Evolutionary conservation across 257 asterid genomes (phyloP).

Genomic region (Solanum habrochaites): DNA sequence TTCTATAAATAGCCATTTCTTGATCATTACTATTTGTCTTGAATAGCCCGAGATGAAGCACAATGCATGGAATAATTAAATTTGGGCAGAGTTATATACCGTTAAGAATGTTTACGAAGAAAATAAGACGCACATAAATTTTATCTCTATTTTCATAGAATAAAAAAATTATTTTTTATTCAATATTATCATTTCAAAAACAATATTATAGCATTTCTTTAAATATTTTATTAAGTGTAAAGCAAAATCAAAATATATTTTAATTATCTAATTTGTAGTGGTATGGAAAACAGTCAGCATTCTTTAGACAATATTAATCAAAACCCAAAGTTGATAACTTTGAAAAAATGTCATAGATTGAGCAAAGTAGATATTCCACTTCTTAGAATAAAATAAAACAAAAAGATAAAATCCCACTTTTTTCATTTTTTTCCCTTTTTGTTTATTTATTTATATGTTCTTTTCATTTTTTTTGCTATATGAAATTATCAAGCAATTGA

Average conservation of each 20-base stretch:
- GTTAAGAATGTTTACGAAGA: too few species aligned
- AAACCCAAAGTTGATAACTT: background rate
- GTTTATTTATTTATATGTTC: background rate
- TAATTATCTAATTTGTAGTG: background rate
- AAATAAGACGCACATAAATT: rapidly evolving
- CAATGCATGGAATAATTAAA: background rate
- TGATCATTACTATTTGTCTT: background rate
- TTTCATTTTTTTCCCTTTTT: background rate
- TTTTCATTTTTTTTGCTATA: background rate
- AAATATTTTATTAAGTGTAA: background rate
- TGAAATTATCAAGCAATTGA: background rate
- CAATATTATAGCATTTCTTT: too few species aligned
- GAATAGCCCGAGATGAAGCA: background rate
- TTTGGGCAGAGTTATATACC: too few species aligned
- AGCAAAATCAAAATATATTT: background rate
- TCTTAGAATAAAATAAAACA: too few species aligned
- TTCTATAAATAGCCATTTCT: background rate
- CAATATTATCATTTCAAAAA: too few species aligned
- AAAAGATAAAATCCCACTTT: background rate
- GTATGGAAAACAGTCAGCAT: background rate
- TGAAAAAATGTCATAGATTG: background rate
- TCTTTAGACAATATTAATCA: background rate
- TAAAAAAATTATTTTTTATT: rapidly evolving
- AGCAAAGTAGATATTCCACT: too few species aligned
- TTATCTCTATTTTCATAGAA: background rate